These are phyloP conservation scores for Candida golubevii DNA, from an alignment of 805 yeast species.

Conservation along the genomic window DNA sequence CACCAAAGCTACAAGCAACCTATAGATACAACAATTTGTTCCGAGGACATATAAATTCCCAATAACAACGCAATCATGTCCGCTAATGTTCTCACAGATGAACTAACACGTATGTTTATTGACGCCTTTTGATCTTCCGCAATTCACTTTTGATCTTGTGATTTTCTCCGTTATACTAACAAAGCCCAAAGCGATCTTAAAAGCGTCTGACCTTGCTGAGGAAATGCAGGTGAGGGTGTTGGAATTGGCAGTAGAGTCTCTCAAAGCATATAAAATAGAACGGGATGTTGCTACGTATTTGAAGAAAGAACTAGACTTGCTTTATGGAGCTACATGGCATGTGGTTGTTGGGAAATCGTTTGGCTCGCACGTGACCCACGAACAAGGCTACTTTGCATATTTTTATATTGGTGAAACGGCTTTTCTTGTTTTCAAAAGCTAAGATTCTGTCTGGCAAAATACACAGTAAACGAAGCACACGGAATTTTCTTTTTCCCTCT, in stretches of 20 bases:
- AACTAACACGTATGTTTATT: conserved; percentile 8
- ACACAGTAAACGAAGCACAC: no score
- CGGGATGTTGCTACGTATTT: conserved; percentile 63
- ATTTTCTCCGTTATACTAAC: conserved; percentile 1
- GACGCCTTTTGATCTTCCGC: background rate
- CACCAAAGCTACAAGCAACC: no score
- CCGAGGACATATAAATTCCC: no score
- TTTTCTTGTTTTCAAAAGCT: conserved; percentile 62
- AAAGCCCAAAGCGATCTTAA: conserved; percentile 30
- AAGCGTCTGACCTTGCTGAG: conserved; percentile 45
- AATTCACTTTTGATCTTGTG: background rate
- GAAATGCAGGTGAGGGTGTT: conserved; percentile 50
- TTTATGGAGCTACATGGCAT: conserved; percentile 74
- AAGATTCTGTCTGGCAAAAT: background rate
- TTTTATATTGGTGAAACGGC: conserved; percentile 69
- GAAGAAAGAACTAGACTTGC: conserved; percentile 63
- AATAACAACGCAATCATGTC: no score
- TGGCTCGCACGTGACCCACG: conserved; percentile 77
- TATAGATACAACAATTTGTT: no score
- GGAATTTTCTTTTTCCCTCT: no score
- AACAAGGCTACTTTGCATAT: conserved; percentile 66
- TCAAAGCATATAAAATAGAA: conserved; percentile 41
- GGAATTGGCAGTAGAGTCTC: conserved; percentile 43
- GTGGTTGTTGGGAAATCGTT: conserved; percentile 76
- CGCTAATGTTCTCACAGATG: conserved; percentile 2